Evolutionary conservation across 345 rosid species (phyloP), one percentile per base, ranked within the genome.

Genomic region (Salix arbutifolia): DNA sequence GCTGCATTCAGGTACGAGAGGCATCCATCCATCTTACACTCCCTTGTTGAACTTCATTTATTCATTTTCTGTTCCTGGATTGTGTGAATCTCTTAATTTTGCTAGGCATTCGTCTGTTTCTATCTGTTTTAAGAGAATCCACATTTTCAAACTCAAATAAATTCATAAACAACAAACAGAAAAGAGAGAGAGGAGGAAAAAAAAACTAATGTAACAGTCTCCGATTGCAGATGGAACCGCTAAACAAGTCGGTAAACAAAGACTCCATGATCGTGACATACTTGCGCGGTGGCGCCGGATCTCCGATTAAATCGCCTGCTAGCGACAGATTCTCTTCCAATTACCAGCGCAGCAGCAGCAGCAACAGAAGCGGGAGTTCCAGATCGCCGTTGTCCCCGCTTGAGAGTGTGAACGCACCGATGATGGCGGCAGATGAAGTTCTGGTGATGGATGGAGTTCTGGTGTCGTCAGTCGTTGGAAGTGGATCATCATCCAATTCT

Each of bases 391-490:
- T 83, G n/a, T 80, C 88, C 1, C 83, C 80, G 6, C 73, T 84
- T 31, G 73, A 67, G 50, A 65, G 42, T 44, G 37, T 52, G 35
- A 73, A 17, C 50, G 40, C 76, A 52, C 71, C 75, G 12, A 58
- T 56, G 35, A 33, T 68, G 8, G 56, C 69, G 18, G 89, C 88
- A 16, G 76, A 82, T 30, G 92, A 87, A 31, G 92, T 89, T 69
- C 31, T 92, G 19, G 90, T 94, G 62, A 85, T 89, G 88, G 98
- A 94, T 77, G 94, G 86, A 44, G 80, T 88, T 82, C 80, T 86
- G 13, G 50, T 68, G 50, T 46, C 65, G 25, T 13, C 35, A 28
- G 17, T 53, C 67, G 28, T 75, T 64, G 28, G 72, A 65, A 26
- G 66, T 61, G 77, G 77, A 17, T 81, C 79, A 70, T 67, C 73